Evolutionary conservation across 768 basidiomycete species (phyloP).

Genomic region (Leccinum subtestaceum): DNA sequence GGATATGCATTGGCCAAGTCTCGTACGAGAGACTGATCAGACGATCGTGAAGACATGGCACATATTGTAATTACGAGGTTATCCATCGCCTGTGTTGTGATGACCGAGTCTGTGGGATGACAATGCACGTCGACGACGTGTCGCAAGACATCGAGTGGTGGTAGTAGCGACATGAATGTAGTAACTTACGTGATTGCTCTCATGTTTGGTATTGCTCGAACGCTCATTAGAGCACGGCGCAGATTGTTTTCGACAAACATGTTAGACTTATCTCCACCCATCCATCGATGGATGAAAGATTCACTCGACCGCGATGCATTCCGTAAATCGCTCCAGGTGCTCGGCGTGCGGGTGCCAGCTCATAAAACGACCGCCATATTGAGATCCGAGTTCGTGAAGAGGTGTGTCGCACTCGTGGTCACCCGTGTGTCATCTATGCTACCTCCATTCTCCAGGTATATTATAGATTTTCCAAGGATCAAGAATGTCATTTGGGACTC

Average conservation of each 20-base stretch:
- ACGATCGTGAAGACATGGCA: conserved; percentile 70
- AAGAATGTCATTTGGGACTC: conserved; percentile 56
- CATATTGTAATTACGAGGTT: conserved; percentile 65
- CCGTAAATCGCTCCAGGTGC: conserved; percentile 57
- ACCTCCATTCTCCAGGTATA: conserved; percentile 37
- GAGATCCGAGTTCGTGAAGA: conserved; percentile 55
- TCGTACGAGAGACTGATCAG: conserved; percentile 72
- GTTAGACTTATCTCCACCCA: conserved; percentile 44
- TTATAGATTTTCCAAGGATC: conserved; percentile 70
- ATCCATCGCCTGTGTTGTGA: conserved; percentile 48
- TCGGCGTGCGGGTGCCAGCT: conserved; percentile 65
- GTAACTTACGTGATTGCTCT: conserved; percentile 2
- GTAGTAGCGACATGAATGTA: conserved; percentile 21
- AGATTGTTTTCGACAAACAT: conserved; percentile 11
- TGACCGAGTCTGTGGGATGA: conserved; percentile 81
- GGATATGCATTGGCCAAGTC: conserved; percentile 60
- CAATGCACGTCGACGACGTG: conserved; percentile 89
- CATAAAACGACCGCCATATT: conserved; percentile 53
- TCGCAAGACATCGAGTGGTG: conserved; percentile 43
- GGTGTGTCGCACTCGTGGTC: conserved; percentile 39
- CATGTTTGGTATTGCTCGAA: conserved; percentile 18
- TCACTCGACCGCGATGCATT: conserved; percentile 66
- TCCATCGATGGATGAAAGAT: conserved; percentile 48
- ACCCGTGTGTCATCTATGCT: conserved; percentile 9
- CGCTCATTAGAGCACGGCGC: background rate